Evolutionary conservation across 352 stramenopile species (phyloP).

Genomic region (Achlya hypogyna): DNA sequence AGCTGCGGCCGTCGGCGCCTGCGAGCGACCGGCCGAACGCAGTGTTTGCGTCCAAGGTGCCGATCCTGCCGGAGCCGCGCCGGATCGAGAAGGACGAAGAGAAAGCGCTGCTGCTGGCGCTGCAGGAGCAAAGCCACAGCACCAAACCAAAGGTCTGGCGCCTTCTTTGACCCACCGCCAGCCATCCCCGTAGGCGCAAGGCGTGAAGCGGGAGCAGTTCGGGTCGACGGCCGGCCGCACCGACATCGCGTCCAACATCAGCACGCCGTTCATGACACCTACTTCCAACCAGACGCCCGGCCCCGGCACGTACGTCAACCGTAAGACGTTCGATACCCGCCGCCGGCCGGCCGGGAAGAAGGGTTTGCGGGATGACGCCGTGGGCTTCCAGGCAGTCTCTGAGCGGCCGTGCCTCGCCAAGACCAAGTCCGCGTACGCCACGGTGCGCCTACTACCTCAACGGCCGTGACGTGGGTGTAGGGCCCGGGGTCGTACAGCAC

Average conservation of each 20-base stretch:
- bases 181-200: neutral
- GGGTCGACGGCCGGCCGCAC: conserved; percentile 51
- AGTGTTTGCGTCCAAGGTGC: conserved; percentile 69
- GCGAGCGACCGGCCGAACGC: conserved; percentile 30
- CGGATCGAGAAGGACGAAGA: conserved; percentile 39
- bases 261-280: conserved; percentile 43
- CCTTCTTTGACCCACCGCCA: too few relatives aligned
- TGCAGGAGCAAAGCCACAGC: conserved; percentile 14
- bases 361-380: conserved; percentile 28
- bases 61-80: conserved; percentile 42
- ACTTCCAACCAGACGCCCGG: conserved; percentile 49
- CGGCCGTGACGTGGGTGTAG: neutral
- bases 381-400: conserved; percentile 58
- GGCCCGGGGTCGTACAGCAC: conserved; percentile 16
- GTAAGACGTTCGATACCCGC: neutral
- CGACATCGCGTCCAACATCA: conserved; percentile 45
- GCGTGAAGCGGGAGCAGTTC: conserved; percentile 37
- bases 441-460: neutral
- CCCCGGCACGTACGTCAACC: conserved; percentile 41
- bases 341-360: conserved; percentile 18
- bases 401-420: conserved; percentile 51
- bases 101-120: conserved; percentile 30
- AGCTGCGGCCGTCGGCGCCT: neutral
- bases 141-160: neutral
- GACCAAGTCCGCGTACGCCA: conserved; percentile 22